Base-by-base conservation (phyloP, 306 rosid genomes). In the Quercus cerris region DNA sequence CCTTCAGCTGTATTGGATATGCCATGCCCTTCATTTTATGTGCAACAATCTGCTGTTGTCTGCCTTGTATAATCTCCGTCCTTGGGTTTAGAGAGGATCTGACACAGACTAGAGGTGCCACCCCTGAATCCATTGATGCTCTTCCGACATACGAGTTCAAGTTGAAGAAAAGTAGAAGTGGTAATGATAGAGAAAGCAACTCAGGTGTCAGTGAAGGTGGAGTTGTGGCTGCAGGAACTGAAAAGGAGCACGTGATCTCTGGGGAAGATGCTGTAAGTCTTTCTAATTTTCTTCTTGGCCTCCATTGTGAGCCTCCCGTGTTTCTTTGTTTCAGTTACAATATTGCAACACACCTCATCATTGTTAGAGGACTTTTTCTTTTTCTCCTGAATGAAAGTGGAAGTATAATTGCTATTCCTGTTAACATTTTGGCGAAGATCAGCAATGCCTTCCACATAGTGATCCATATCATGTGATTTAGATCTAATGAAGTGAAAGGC, bases 1-100 rank as follows among this genome's bases (percentile, higher is more conserved):
- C n/a, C n/a, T n/a, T n/a, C n/a, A n/a, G n/a, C 4, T 31, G 95
- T 81, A 91, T 94, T 64, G 97, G 99, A 72, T 94, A 94, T 84
- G 99, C 99, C 11, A 94, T 94, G 99, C 97, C 99, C 81, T 94
- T 93, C 90, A 93, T 91, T 88, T 89, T 94, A 78, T 94, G 99
- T 79, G 94, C 95, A 82, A 93, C 99, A 59, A 94, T 94, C 81
- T 94, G 99, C 88, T 94, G 99, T 77, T 94, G 99, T 82, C 95
- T 94, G 73, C 97, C 99, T 28, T 94, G 99, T 82, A 87, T 94
- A 84, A 94, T 94, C 80, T 93, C 97, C 79, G 90, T 94, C 85
- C 97, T 94, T 74, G 97, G 99, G 68, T 92, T 90, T 84, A 85
- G 94, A 89, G 97, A 91, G 84, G 99, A 94, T 79, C 76, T 87